Base-by-base conservation (phyloP, 2,329 filamentous ascomycete species). In the Fusarium cicatricum region DNA sequence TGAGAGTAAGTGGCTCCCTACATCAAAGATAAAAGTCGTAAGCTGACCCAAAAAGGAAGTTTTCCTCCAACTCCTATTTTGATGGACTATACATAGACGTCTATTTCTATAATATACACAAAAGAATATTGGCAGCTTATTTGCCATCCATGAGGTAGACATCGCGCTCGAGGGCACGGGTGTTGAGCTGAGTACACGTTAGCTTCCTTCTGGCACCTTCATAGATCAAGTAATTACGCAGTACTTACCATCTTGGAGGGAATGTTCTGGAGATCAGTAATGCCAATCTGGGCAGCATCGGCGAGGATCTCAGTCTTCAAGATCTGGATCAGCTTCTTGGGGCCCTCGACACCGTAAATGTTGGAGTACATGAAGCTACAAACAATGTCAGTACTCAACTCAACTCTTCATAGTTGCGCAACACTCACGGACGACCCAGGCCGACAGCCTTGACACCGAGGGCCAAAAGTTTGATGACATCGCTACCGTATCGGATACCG, bases 331-430 rank as follows among this genome's bases (percentile, higher is more conserved):
- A 74, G 74, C 70, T 76, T 77, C 49, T 70, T 70, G 3, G 83
- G 80, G 17, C 81, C 81, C 17, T 77, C 74, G 5, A 73, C 69
- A 3, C 81, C 81, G 60, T 80, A 84, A 32, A 77, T 68, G 60
- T 82, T 82, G 42, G 79, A 75, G 65, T 77, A 84, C 78, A 84
- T 80, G 64, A 81, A 75, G 1, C 68, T 68, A 3, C 0, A 12
- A 11, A 1, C 17, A 0, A 10, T 3, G 15, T 60, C 11, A 53
- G 37, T 4, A 21, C n/a, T 9, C 10, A 7, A 23, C 7, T 2
- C 3, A 14, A 8, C 3, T 10, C 2, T 3, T 14, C 15, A n/a
- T 2, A 11, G 11, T 1, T 2, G 6, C 3, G 2, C 0, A n/a
- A 36, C 4, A 62, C 65, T 52, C 32, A 68, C 65, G 66, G 66